phyloP scores from a whole-genome alignment of 805 yeast species.

The Saccharomycopsis synnaedendra region DNA sequence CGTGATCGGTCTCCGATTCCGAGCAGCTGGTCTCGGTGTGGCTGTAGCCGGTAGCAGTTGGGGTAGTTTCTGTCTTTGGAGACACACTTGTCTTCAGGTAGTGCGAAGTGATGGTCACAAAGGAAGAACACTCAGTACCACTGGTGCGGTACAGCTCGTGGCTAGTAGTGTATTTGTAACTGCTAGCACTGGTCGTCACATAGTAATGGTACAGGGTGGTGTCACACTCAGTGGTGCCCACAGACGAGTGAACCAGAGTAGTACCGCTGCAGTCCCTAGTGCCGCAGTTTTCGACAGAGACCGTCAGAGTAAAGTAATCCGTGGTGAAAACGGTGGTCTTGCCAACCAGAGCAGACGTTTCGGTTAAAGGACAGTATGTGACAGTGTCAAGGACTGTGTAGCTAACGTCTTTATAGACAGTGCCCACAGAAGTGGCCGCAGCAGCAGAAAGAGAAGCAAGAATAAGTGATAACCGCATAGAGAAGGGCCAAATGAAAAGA shows the following conservation, averaged over 20 bases:
- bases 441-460: too few relatives aligned
- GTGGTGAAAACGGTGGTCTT: not conserved
- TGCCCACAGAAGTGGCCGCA: not conserved
- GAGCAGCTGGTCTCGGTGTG: too few relatives aligned
- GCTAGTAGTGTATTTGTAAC: not conserved
- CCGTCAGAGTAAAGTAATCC: constrained; percentile 1
- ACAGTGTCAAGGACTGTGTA: not conserved
- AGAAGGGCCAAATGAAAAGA: too few relatives aligned
- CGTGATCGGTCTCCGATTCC: too few relatives aligned
- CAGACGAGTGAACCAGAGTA: not conserved
- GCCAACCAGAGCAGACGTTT: not conserved
- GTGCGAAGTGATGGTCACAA: not conserved
- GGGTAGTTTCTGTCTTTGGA: too few relatives aligned
- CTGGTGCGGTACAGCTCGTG: not conserved
- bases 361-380: constrained; percentile 1
- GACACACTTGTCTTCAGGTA: too few relatives aligned
- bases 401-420: not conserved
- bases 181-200: not conserved
- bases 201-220: not conserved
- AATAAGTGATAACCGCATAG: too few relatives aligned
- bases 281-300: constrained; percentile 3
- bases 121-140: not conserved
- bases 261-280: not conserved
- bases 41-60: too few relatives aligned
- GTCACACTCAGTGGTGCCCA: not conserved